Percentiles rank a stretch among this genome's conserved stretches.
Evolutionary conservation across 1,139 yeast species (phyloP).

Genomic region (Yamadazyma mexicana): DNA sequence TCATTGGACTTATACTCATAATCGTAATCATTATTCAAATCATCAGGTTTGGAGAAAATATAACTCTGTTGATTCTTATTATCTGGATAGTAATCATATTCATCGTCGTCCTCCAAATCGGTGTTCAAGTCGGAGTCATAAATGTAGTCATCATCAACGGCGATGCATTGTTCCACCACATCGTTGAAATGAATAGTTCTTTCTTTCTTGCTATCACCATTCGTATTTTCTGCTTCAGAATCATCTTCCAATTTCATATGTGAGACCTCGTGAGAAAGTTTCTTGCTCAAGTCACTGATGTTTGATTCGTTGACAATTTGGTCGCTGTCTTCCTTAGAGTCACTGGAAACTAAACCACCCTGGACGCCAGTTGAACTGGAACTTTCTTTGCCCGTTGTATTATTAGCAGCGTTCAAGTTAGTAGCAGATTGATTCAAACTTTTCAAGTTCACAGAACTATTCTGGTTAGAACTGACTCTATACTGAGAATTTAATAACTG

Average conservation of each 20-base stretch:
- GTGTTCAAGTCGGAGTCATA: constrained; percentile 17
- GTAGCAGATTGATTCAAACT: constrained; percentile 6
- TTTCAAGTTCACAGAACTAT: constrained; percentile 18
- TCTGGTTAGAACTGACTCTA: constrained; percentile 21
- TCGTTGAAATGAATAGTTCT: constrained; percentile 89
- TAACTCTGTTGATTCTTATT: constrained; percentile 13
- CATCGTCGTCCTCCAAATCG: constrained; percentile 35
- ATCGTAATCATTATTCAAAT: constrained; percentile 13
- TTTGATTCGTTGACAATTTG: constrained; percentile 5
- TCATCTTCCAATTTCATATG: constrained; percentile 8
- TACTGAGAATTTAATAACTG: constrained; percentile 63
- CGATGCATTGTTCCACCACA: constrained; percentile 89
- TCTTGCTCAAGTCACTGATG: constrained; percentile 6
- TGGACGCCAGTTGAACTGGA: not conserved
- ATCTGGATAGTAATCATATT: constrained; percentile 20
- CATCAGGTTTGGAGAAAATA: constrained; percentile 8
- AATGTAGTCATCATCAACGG: constrained; percentile 49
- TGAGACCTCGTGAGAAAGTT: constrained; percentile 6
- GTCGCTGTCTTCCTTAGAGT: not conserved
- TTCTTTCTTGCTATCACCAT: constrained; percentile 22
- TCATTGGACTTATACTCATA: constrained; percentile 25
- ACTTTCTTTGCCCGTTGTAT: not conserved
- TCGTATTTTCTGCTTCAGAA: not conserved
- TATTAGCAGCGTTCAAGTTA: constrained; percentile 4
- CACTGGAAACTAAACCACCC: too few species aligned